phyloP scores from a whole-genome alignment of 192 early-diverging fungal genomes.

The Borealophlyctis nickersoniae region DNA sequence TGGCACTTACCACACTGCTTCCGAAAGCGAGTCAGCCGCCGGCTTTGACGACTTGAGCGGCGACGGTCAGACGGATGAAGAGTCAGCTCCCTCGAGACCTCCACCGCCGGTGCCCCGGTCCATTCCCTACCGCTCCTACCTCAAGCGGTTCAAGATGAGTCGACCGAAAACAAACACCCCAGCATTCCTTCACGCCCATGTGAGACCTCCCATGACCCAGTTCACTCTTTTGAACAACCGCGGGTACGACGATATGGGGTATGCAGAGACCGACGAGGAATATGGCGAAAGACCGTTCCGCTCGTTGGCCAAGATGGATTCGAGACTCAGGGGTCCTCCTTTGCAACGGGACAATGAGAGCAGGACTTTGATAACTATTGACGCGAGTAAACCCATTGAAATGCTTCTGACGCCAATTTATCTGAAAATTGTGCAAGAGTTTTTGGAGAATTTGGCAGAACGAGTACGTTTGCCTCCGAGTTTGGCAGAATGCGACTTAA shows the following conservation, averaged over 20 bases:
- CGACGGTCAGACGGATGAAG: too few relatives aligned
- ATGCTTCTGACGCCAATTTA: conserved; percentile 67
- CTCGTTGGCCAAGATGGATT: conserved; percentile 30
- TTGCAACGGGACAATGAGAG: not conserved
- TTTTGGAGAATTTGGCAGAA: conserved; percentile 33
- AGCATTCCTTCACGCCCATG: not conserved
- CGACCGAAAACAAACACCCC: conserved; percentile 15
- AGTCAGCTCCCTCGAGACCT: too few relatives aligned
- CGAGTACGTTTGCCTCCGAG: not conserved
- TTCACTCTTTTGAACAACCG: conserved; percentile 2
- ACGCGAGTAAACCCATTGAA: conserved; percentile 50
- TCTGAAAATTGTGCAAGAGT: conserved; percentile 63
- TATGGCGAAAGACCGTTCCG: conserved; percentile 14
- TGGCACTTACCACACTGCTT: too few relatives aligned
- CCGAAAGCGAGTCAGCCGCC: too few relatives aligned
- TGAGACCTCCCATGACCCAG: conserved; percentile 1
- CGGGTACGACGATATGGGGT: not conserved
- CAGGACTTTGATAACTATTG: conserved; percentile 6
- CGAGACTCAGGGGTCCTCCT: conserved; percentile 47
- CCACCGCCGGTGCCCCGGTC: conserved; percentile 36
- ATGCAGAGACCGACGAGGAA: not conserved
- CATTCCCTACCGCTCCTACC: conserved; percentile 58
- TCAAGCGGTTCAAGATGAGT: conserved; percentile 45
- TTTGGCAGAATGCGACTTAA: too few relatives aligned
- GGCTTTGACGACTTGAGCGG: too few relatives aligned